Base-by-base conservation (phyloP, 257 asterid genomes). In the Fraxinus excelsior region DNA sequence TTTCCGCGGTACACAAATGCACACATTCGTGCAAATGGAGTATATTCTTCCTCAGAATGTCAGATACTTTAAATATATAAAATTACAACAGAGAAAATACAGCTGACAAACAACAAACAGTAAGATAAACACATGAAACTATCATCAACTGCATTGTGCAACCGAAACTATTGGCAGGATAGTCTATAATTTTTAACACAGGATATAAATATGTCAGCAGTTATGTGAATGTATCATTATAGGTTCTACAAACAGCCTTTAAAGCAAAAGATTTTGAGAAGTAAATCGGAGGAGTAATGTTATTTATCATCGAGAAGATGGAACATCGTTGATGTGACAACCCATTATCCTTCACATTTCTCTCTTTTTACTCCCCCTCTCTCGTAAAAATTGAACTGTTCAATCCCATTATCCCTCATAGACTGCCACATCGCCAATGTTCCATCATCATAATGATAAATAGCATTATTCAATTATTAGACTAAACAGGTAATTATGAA, bases 401-500 rank as follows among this genome's bases (percentile, higher is more conserved):
- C 32, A 31, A 31, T 31, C 32, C 2, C 32, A 31, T 31, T 31
- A 31, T 31, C 2, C 32, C 0, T 2, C 32, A 3, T 2, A 31
- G 32, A 31, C 4, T 31, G 32, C 4, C 32, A 31, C 32, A 2
- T 31, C 32, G 4, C 0, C 32, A 31, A 31, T 2, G 3, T 31
- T 31, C 32, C 32, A 31, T 31, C 32, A 2, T 31, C 32, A 31
- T 31, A 31, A 31, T 31, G 32, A 31, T 31, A 31, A 31, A 31
- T 31, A 31, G 0, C 32, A 31, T 31, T 31, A 31, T 31, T 31
- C 32, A 31, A 31, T 31, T 0, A 2, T 4, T 73, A 60, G 76
- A 3, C 51, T 21, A 32, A 71, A 74, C 68, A 75, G 71, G 78
- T 11, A 23, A 67, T 8, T 74, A 40, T 23, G 70, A 70, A 46